Evolutionary conservation across 768 basidiomycete genomes (phyloP).

Genomic region (Daedalea quercina): DNA sequence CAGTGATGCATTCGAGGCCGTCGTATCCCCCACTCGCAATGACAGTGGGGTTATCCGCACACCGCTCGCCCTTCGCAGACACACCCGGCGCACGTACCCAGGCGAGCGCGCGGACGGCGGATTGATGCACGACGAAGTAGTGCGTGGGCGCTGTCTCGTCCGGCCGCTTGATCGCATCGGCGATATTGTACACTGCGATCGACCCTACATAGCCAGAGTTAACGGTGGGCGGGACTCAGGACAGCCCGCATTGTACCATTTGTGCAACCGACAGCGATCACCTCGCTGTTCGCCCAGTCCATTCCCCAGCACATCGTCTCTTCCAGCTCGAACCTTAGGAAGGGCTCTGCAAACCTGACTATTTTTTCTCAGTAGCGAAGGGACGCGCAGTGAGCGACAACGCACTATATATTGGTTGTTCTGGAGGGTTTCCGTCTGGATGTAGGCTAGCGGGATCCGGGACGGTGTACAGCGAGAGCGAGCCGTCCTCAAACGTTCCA

Average conservation of each 20-base stretch:
- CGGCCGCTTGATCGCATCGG: constrained; percentile 13
- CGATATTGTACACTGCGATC: constrained; percentile 29
- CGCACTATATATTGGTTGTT: constrained; percentile 44
- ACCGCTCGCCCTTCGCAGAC: constrained; percentile 37
- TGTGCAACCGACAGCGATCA: constrained; percentile 77
- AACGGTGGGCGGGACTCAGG: neutral
- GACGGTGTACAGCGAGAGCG: constrained; percentile 68
- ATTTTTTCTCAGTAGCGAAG: neutral
- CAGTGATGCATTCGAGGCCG: constrained; percentile 68
- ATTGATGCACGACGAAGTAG: constrained; percentile 70
- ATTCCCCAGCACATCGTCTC: constrained; percentile 74
- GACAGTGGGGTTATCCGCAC: constrained; percentile 56
- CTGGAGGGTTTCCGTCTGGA: neutral
- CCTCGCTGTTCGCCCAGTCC: constrained; percentile 86
- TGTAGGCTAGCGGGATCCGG: constrained; percentile 54
- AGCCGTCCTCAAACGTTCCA: constrained; percentile 85
- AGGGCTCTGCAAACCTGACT: constrained; percentile 37
- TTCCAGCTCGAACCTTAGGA: constrained; percentile 66
- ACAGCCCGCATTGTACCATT: constrained; percentile 48
- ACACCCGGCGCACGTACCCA: constrained; percentile 69
- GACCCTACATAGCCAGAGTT: constrained; percentile 15
- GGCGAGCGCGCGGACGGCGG: constrained; percentile 66
- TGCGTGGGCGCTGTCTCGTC: constrained; percentile 31
- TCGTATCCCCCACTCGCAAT: constrained; percentile 79
- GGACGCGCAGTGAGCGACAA: neutral